Evolutionary conservation across 2,329 filamentous ascomycete species (phyloP).

Genomic region (Acarospora socialis): DNA sequence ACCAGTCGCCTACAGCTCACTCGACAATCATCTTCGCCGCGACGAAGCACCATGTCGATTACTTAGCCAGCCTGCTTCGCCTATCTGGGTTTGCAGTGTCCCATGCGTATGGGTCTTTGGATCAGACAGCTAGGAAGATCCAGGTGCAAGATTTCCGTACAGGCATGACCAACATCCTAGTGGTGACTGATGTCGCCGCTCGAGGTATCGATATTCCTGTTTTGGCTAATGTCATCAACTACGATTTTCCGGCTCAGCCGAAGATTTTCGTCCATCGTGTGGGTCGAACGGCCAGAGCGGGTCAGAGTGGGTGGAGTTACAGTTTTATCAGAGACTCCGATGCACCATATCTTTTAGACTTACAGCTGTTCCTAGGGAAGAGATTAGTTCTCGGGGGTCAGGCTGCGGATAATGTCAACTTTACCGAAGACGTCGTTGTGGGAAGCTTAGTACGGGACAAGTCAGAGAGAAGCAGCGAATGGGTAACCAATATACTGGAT

Average conservation of each 20-base stretch:
- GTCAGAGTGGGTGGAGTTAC: conserved; percentile 86
- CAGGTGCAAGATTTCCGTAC: conserved; percentile 82
- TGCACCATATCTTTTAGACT: conserved; percentile 78
- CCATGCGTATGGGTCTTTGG: conserved; percentile 86
- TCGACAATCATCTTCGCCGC: conserved; percentile 92
- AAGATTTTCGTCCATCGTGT: conserved; percentile 96
- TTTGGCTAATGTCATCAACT: conserved; percentile 95
- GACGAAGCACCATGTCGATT: conserved; percentile 96
- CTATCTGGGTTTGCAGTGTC: conserved; percentile 77
- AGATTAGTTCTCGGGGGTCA: conserved; percentile 63
- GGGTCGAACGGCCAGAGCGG: conserved; percentile 87
- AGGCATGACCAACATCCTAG: conserved; percentile 75
- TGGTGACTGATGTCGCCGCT: conserved; percentile 92
- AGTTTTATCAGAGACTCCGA: conserved; percentile 80
- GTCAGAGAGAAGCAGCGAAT: conserved; percentile 65
- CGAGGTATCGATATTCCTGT: conserved; percentile 96
- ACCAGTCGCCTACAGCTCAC: conserved; percentile 66
- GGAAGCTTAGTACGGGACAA: conserved; percentile 60
- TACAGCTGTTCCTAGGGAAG: conserved; percentile 88
- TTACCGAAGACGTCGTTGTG: conserved; percentile 69
- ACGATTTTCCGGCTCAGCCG: conserved; percentile 90
- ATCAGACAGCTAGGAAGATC: conserved; percentile 82
- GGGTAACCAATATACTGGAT: conserved; percentile 62
- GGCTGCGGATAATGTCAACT: conserved; percentile 46
- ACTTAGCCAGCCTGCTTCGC: conserved; percentile 66